Evolutionary conservation across 306 rosid species (phyloP), one percentile per base, ranked within the genome.

Genomic region (Sophora flavescens): DNA sequence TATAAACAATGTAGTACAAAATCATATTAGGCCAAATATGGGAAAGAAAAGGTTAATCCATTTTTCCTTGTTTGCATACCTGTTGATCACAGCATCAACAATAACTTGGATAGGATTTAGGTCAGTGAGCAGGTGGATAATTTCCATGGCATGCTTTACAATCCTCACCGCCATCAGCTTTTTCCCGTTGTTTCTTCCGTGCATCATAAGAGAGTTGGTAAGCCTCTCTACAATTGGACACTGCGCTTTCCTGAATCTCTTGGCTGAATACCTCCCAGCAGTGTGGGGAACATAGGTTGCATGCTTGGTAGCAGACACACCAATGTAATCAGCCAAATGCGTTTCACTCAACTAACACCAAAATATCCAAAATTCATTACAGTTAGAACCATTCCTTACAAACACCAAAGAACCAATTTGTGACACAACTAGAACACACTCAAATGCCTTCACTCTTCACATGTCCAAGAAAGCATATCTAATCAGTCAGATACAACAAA

Each of bases 191-290:
- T 81, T 81, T 38, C 84, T 28, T 3, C 80, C 84, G 30, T 74
- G 80, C 84, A 81, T 81, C 84, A 81, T 81, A 3, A 81, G 70
- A 14, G 84, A 81, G 80, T 81, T 81, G 38, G 84, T 81, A 11
- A 74, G 84, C 67, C 84, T 81, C 84, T 81, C 84, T 28, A 81
- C 72, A 12, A 81, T 74, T 8, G 84, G 84, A 53, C 84, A 81
- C 45, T 75, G 81, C 4, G 81, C 84, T 62, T 81, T 81, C 65
- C 84, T 76, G 72, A 81, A 81, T 0, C 84, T 80, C 84, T 80
- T 80, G 11, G 68, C 84, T 2, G 84, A 81, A 66, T 81, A 81
- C 45, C 84, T 75, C 54, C 84, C 84, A 4, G 84, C 72, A 22
- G 84, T 81, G 73, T 81, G 84, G 4, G 84, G 81, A 16, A 68